Evolutionary conservation across 2,329 filamentous ascomycete species (phyloP), one percentile per base, ranked within the genome.

Genomic region (Cadophora sp.): DNA sequence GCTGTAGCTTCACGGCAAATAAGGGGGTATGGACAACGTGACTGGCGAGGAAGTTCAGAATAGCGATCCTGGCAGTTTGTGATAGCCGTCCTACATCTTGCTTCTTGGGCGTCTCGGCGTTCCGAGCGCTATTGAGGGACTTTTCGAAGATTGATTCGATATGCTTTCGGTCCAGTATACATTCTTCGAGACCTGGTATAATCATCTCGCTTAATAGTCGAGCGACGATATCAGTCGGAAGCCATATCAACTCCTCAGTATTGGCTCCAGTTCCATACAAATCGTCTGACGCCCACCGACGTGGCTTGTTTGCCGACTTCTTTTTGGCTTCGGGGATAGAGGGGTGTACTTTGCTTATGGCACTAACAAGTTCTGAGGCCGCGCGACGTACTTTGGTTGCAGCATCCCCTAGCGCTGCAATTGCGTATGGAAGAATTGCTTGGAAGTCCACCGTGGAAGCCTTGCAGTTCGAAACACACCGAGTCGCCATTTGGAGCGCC

Each of bases 121-220:
- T 80, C 24, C 79, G 77, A 22, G 78, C 75, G 64, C 87, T 86
- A 72, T 90, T 88, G 12, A 96, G 77, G 0, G 85, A 80, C 37
- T 83, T 84, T 68, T 87, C 84, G 5, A 97, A 78, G 2, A 90
- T 85, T 24, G 87, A 86, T 29, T 85, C 82, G 55, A 97, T 84
- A 69, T 96, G 90, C 31, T 86, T 87, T 4, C 88, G 82, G 76
- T 98, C 94, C 72, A 97, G 87, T 3, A 95, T 85, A 75, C 91
- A 97, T 79, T 97, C 96, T 79, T 97, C 94, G 11, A 97, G 81
- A 1, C 86, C 87, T 0, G 92, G 92, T 24, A 93, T 79, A n/a
- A 97, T 80, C 46, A 91, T 84, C 24, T 87, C 83, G 24, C 87
- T 84, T 0, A 96, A 76, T 24, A 97, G 79, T 67, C 87, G 89